Evolutionary conservation across 73 alveolate species (phyloP), one percentile per base, ranked within the genome.

Genomic region (Stentor roeselii): DNA sequence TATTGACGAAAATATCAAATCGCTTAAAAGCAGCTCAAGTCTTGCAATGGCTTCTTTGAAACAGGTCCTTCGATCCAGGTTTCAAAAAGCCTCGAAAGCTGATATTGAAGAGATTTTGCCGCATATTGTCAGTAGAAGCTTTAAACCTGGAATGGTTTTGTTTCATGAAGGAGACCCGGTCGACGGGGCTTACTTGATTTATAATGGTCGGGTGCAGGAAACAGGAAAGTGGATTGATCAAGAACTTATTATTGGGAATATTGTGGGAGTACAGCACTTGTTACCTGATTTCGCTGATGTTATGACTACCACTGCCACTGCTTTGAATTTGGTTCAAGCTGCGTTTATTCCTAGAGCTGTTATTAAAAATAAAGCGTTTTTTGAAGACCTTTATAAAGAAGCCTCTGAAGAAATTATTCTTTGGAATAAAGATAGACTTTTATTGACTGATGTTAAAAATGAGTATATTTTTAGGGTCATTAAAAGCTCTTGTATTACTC

Each of bases 341-440:
- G 80, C 80, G 0, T 32, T 67, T 67, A 67, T 67, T 34, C 80
- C 80, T 27, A 21, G 27, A 1, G n/a, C 41, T 27, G 37, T 67
- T 27, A n/a, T 21, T 34, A 32, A 67, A 30, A 34, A 67, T 1
- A 21, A 67, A 21, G 41, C 34, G 21, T 67, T 30, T 34, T 21
- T 67, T 21, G 80, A 67, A 67, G 80, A 67, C 34, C 34, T 67
- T 1, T 67, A 67, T 67, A 67, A 67, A 67, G 80, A 67, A 67
- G 80, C 80, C 11, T 21, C 42, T 30, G 80, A 67, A 67, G 80
- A 67, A 67, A 27, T 67, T 67, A 21, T 67, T 21, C 14, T 67
- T 1, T 32, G n/a, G 37, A 67, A 67, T 67, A 67, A 67, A 67
- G 80, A 21, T 2, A 67, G 34, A 67, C 34, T 67, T 27, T n/a